Conservation (phyloP, 179 eudicot genomes). For the Spergularia azorica region DNA sequence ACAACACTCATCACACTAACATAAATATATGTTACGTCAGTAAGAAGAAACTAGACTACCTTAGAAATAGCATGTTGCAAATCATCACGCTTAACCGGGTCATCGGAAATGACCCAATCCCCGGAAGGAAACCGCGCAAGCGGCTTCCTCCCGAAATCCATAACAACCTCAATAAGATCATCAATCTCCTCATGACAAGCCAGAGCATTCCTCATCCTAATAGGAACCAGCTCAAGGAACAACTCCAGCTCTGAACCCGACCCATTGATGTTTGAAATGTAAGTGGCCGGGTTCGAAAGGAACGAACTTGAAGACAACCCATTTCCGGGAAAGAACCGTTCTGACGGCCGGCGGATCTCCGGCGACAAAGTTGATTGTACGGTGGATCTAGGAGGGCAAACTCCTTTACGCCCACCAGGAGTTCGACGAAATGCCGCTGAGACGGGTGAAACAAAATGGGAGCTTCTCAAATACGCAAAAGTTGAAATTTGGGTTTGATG, state of each 20-base stretch:
- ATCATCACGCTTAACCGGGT: slow-evolving; percentile 77
- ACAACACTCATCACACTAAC: not conserved
- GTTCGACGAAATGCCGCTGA: slow-evolving; percentile 79
- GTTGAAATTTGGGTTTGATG: slow-evolving; percentile 50
- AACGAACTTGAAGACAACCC: slow-evolving; percentile 48
- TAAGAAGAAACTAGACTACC: slow-evolving; percentile 40
- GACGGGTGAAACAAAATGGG: slow-evolving; percentile 38
- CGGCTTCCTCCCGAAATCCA: slow-evolving; percentile 95
- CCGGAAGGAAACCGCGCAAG: slow-evolving; percentile 94
- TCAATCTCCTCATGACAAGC: slow-evolving; percentile 59
- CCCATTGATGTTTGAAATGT: slow-evolving; percentile 27
- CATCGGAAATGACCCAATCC: slow-evolving; percentile 86
- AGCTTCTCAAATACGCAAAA: slow-evolving; percentile 40
- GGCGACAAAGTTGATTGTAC: slow-evolving; percentile 50
- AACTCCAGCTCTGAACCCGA: slow-evolving; percentile 64
- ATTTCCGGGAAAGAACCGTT: slow-evolving; percentile 53
- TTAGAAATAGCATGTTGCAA: slow-evolving; percentile 77
- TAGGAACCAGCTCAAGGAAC: slow-evolving; percentile 81
- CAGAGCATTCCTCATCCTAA: slow-evolving; percentile 65
- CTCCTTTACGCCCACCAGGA: slow-evolving; percentile 36
- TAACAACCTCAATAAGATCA: slow-evolving; percentile 77
- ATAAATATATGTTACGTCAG: not conserved
- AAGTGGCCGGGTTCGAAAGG: slow-evolving; percentile 24
- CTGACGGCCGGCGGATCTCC: slow-evolving; percentile 75
- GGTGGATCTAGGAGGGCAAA: slow-evolving; percentile 41